Evolutionary conservation across 495 filamentous ascomycete genomes (phyloP), one percentile per base, ranked within the genome.

Genomic region (Amniculicola lignicola): DNA sequence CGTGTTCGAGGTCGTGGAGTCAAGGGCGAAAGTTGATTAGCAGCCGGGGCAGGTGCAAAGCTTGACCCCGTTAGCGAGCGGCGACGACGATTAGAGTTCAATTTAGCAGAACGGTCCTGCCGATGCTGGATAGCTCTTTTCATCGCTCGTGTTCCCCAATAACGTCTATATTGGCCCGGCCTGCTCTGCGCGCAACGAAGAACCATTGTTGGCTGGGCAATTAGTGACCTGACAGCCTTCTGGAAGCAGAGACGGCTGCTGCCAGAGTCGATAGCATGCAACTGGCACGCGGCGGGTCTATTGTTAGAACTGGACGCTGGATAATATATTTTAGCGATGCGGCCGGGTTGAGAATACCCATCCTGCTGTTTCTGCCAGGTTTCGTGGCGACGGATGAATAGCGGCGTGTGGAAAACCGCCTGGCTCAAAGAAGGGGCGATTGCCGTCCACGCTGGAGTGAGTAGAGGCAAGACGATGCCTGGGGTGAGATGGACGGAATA

Each of bases 251-350:
- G n/a, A n/a, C n/a, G n/a, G n/a, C n/a, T n/a, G n/a, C n/a, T n/a
- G n/a, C n/a, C n/a, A n/a, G n/a, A n/a, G n/a, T n/a, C n/a, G n/a
- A n/a, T n/a, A n/a, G n/a, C n/a, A n/a, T n/a, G n/a, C n/a, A n/a
- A n/a, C n/a, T 23, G 15, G 18, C 15, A n/a, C 4, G 16, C 36
- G 23, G 41, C 16, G 2, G 22, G 31, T 38, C 55, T 59, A 59
- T 59, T 59, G 55, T 59, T 59, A 53, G 55, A 52, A 46, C n/a
- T 3, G 15, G 19, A 29, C 39, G 29, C 47, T 51, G 55, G 55
- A 27, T 59, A 59, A 59, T 52, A 44, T 59, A 37, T 39, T 52
- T 18, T 59, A 59, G 55, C 55, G 55, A 59, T 52, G 48, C 40
- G 47, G 55, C 55, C 55, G 52, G 55, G 48, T 47, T 43, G 46